Evolutionary conservation across 2,329 filamentous ascomycete genomes (phyloP).

Genomic region (Verticillium klebahnii): DNA sequence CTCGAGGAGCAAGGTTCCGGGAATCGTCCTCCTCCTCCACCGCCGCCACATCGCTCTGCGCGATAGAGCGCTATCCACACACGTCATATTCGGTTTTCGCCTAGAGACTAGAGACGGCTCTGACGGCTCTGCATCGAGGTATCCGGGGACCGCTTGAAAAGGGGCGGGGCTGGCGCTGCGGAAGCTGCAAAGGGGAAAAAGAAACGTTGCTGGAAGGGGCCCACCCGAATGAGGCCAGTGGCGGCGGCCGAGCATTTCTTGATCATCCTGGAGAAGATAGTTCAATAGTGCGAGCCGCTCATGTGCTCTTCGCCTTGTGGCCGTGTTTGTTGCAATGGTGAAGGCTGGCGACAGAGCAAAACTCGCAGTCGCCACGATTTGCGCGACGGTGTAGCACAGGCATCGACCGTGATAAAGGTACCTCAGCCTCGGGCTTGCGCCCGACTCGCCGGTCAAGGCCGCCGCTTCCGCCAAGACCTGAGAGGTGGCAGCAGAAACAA

Average conservation of each 20-base stretch:
- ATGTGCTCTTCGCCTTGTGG: background rate
- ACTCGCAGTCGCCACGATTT: too few species aligned
- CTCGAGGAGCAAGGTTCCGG: background rate
- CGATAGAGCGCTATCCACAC: background rate
- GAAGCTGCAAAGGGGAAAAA: background rate
- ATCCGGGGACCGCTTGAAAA: background rate
- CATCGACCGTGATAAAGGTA: too few species aligned
- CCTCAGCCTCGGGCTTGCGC: too few species aligned
- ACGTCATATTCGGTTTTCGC: background rate
- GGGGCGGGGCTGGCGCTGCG: background rate
- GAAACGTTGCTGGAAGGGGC: background rate
- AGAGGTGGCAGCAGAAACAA: too few species aligned
- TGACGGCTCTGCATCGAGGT: background rate
- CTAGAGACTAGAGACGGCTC: background rate
- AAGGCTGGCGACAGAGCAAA: too few species aligned
- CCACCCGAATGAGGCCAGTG: background rate
- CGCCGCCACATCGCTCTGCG: background rate
- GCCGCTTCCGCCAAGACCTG: too few species aligned
- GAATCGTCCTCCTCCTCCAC: background rate
- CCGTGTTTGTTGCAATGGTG: too few species aligned
- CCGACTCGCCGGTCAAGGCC: too few species aligned
- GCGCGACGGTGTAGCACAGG: too few species aligned
- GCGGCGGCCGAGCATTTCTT: background rate
- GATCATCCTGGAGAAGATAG: background rate
- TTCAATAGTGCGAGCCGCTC: background rate